Conservation (phyloP, 2,329 filamentous ascomycete genomes). For the Fusarium camptoceras region DNA sequence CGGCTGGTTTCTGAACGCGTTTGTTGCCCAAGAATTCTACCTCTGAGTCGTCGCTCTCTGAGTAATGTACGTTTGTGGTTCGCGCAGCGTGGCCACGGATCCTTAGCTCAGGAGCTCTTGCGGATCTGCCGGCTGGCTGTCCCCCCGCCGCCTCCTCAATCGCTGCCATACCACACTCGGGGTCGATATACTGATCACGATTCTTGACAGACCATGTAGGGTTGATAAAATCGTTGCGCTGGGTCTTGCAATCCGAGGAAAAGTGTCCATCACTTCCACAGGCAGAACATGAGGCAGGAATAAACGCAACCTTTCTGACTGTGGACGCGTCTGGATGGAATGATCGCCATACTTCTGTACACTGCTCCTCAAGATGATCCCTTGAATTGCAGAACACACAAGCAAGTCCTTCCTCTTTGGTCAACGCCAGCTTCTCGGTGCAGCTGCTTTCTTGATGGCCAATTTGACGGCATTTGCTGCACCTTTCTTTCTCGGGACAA, state of each 20-base stretch:
- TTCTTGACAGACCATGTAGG: conserved; percentile 66
- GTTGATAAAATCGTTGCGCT: conserved; percentile 43
- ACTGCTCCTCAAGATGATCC: conserved; percentile 70
- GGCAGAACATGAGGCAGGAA: conserved; percentile 66
- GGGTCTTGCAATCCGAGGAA: conserved; percentile 64
- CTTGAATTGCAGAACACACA: conserved; percentile 70
- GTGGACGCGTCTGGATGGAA: conserved; percentile 58
- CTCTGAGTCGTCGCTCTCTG: conserved; percentile 62
- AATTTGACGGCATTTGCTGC: conserved; percentile 70
- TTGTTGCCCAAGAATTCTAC: conserved; percentile 56
- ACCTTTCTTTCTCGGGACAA: conserved; percentile 65
- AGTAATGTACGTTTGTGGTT: conserved; percentile 57
- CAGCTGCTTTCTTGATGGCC: conserved; percentile 68
- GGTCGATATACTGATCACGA: conserved; percentile 62
- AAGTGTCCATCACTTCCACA: conserved; percentile 69
- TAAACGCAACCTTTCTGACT: conserved; percentile 60
- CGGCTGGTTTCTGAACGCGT: conserved; percentile 47
- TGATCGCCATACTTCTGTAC: conserved; percentile 70
- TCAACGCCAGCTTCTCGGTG: conserved; percentile 64
- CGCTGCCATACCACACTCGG: conserved; percentile 53
- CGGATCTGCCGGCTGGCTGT: conserved; percentile 41
- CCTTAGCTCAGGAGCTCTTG: conserved; percentile 48
- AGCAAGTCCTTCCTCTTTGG: conserved; percentile 64
- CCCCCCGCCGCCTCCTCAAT: conserved; percentile 51
- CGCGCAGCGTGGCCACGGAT: conserved; percentile 51